Evolutionary conservation across 2,329 filamentous ascomycete species (phyloP), one percentile per base, ranked within the genome.

Genomic region (Penicillium sp.): DNA sequence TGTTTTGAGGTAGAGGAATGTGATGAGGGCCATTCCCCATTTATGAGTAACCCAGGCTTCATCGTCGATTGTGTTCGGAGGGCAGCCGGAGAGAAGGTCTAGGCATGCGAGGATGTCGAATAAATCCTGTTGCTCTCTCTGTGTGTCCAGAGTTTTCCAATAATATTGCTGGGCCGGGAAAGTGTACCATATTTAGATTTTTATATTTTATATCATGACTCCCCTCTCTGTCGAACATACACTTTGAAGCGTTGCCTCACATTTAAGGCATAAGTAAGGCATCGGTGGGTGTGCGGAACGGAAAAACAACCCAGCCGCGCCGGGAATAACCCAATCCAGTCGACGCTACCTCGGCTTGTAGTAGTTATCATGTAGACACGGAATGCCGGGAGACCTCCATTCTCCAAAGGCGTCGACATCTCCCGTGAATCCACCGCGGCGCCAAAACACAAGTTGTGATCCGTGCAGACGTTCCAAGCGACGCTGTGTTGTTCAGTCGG

Each of bases 11-110:
- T 71, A 19, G 68, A 69, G 38, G 54, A 62, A 42, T 71, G 69
- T 23, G 50, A 70, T 29, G 69, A 71, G 51, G 69, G 67, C 0
- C 68, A 71, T 42, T 65, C 68, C 12, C 69, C 68, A 9, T 70
- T 67, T 31, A 49, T 71, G 54, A 71, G 69, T 36, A 67, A 70
- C 39, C 67, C 68, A 13, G 50, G 25, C 0, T 70, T 67, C 35
- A 58, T 71, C 25, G 64, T 66, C 21, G 61, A 61, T 10, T 70
- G 64, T 50, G 35, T 71, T 47, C 62, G 64, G 21, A 53, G 62
- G 36, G 69, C 63, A 19, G 67, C 69, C 19, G 66, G 65, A 8
- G 68, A 70, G 29, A 50, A 49, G 17, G 29, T 55, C 2, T 49
- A 55, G n/a, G 2, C 19, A 41, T 21, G 17, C 7, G 8, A 31